These are phyloP conservation scores for Centella asiatica DNA, from an alignment of 129 eudicot genomes.

Conservation along the genomic window DNA sequence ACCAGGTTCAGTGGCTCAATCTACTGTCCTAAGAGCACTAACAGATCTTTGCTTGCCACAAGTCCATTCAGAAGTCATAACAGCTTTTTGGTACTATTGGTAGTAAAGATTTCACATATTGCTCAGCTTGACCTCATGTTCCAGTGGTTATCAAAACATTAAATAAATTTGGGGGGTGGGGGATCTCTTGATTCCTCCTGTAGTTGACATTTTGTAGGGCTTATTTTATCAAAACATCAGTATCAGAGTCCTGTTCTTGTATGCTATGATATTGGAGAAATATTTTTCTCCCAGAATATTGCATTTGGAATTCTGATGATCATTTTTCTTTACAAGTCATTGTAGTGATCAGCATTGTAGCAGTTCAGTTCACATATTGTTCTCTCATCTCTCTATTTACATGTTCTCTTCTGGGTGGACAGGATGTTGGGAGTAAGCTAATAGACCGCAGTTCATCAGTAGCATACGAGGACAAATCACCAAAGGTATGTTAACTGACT, in stretches of 20 bases:
- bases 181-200: too few relatives aligned
- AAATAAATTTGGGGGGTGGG: too few relatives aligned
- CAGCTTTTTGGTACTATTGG: not conserved
- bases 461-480: slow-evolving; percentile 40
- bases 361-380: not conserved
- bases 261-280: too few relatives aligned
- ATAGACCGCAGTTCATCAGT: slow-evolving; percentile 40
- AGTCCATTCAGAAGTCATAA: not conserved
- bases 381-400: not conserved
- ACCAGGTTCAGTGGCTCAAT: not conserved
- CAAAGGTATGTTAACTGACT: slow-evolving; percentile 38
- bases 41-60: not conserved
- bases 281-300: too few relatives aligned
- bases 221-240: too few relatives aligned
- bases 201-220: too few relatives aligned
- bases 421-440: slow-evolving; percentile 54
- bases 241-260: too few relatives aligned
- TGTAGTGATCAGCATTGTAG: not conserved
- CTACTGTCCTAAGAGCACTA: not conserved
- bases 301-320: too few relatives aligned
- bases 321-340: too few relatives aligned
- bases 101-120: not conserved
- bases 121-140: not conserved
- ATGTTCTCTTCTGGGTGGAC: not conserved
- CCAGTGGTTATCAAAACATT: too few relatives aligned